Percentiles rank a stretch among this genome's conserved stretches.
Conservation (phyloP, 768 basidiomycete genomes). For the Serendipita sp. region DNA sequence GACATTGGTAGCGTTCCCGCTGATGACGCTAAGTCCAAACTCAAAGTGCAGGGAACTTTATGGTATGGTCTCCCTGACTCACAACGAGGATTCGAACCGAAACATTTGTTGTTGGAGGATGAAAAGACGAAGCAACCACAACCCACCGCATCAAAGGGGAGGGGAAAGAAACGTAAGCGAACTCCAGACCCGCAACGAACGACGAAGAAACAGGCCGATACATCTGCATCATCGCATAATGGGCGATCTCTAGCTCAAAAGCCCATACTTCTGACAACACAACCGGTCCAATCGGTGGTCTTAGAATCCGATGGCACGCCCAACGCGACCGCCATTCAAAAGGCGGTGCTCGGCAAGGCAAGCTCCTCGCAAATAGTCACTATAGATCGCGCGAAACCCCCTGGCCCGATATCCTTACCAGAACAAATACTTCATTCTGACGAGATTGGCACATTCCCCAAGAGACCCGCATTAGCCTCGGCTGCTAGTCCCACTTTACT, state of each 20-base stretch:
- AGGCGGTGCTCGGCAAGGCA: no score
- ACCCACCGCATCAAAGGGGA: background rate
- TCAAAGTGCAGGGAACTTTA: background rate
- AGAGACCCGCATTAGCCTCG: background rate
- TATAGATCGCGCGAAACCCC: background rate
- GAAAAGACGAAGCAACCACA: background rate
- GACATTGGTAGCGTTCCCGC: background rate
- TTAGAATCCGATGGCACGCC: no score
- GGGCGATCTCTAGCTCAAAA: no score
- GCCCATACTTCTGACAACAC: no score
- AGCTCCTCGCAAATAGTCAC: background rate
- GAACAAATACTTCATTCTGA: background rate
- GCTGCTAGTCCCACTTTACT: background rate
- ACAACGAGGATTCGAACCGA: background rate
- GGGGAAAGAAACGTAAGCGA: background rate
- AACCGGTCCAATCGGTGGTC: no score
- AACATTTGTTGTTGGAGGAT: background rate
- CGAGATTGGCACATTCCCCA: background rate
- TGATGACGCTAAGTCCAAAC: background rate
- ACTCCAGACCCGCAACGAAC: background rate
- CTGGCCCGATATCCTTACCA: background rate
- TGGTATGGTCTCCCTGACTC: conserved; percentile 4
- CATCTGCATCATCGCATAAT: no score
- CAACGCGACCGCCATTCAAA: no score
- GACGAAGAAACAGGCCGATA: no score